phyloP scores from a whole-genome alignment of 1,139 yeast genomes.

The Sugiyamaella grinbergsii region DNA sequence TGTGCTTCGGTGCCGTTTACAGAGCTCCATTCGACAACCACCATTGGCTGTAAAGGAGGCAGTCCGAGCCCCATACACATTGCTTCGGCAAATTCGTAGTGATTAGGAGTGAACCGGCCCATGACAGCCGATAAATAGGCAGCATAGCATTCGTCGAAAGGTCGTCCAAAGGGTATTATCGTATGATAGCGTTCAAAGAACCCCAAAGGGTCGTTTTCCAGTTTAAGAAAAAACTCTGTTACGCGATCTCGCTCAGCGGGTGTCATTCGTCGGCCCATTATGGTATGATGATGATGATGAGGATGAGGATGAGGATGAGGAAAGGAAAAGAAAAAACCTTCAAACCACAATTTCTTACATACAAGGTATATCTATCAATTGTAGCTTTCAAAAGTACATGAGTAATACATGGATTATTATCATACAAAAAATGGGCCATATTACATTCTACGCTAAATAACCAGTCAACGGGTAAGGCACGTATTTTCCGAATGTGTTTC shows the following conservation, averaged over 20 bases:
- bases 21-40: background rate
- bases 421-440: no score
- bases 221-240: background rate
- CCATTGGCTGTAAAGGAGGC: background rate
- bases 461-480: no score
- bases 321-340: no score
- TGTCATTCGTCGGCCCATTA: background rate
- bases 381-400: no score
- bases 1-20: background rate
- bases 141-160: background rate
- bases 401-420: no score
- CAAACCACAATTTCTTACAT: no score
- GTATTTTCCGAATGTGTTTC: no score
- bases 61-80: conserved; percentile 4
- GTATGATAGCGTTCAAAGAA: background rate
- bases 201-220: background rate
- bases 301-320: no score
- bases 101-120: background rate
- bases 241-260: background rate
- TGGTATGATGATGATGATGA: no score
- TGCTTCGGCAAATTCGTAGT: conserved; percentile 1
- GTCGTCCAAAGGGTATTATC: background rate
- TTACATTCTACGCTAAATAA: no score
- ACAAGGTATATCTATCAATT: no score
- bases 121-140: conserved; percentile 2